These are phyloP conservation scores for Coriolopsis trogii DNA, from an alignment of 1,284 basidiomycete genomes.

Conservation along the genomic window DNA sequence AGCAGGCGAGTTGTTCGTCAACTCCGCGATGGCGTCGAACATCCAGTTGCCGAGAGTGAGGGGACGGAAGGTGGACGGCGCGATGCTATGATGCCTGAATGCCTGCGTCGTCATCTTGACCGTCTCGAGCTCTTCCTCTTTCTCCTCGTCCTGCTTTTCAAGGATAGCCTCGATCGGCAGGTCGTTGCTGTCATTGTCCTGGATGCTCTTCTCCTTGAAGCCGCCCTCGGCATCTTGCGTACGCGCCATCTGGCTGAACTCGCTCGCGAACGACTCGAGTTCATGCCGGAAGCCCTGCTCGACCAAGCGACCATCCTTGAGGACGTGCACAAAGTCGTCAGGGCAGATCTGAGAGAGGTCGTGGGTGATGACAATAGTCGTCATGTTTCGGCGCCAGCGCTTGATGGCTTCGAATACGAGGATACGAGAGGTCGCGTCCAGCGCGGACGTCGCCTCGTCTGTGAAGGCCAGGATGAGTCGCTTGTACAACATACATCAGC, in stretches of 20 bases:
- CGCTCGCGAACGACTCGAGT: slow-evolving; percentile 62
- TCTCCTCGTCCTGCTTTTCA: slow-evolving; percentile 41
- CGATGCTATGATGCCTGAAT: slow-evolving; percentile 42
- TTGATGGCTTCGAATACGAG: slow-evolving; percentile 91
- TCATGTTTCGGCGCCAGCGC: slow-evolving; percentile 79
- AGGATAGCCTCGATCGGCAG: slow-evolving; percentile 44
- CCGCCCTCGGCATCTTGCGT: slow-evolving; percentile 54
- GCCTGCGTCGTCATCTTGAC: slow-evolving; percentile 27
- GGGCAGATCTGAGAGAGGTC: slow-evolving; percentile 84
- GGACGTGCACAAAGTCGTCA: slow-evolving; percentile 90
- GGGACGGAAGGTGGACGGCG: slow-evolving; percentile 35
- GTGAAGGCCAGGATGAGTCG: slow-evolving; percentile 11
- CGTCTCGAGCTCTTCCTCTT: slow-evolving; percentile 33
- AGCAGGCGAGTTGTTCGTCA: slow-evolving; percentile 43
- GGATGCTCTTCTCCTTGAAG: slow-evolving; percentile 41
- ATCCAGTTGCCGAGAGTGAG: slow-evolving; percentile 69
- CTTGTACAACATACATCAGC: not conserved
- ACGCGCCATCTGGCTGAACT: slow-evolving; percentile 60
- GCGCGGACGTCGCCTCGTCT: slow-evolving; percentile 97
- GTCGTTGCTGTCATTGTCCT: slow-evolving; percentile 32
- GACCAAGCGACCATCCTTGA: slow-evolving; percentile 81
- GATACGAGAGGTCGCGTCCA: slow-evolving; percentile 87
- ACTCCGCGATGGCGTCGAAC: slow-evolving; percentile 73
- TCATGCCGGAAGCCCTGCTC: slow-evolving; percentile 88
- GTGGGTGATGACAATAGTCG: slow-evolving; percentile 97